A percentile compares a stretch with the other conserved stretches of the same genome.
Conservation (phyloP, 2,329 filamentous ascomycete species). For the Albifimbria verrucaria region DNA sequence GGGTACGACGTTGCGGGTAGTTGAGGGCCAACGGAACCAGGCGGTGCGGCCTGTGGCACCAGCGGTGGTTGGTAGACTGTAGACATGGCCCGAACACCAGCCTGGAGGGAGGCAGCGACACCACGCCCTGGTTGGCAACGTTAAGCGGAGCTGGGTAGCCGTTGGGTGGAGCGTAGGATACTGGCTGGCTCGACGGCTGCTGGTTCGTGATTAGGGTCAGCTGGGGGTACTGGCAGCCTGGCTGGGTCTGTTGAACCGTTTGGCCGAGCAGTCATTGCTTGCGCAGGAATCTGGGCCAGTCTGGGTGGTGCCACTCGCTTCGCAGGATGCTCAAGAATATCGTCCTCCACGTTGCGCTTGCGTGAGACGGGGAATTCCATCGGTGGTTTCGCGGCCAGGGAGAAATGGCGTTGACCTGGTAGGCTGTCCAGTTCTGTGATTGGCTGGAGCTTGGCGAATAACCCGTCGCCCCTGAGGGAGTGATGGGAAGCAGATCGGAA, state of each 20-base stretch:
- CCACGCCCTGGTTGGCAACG: constrained; percentile 22
- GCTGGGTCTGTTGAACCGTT: constrained; percentile 17
- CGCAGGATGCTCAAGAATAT: constrained; percentile 49
- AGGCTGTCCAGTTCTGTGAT: constrained; percentile 35
- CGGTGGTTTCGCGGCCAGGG: constrained; percentile 45
- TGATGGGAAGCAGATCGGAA: constrained; percentile 28
- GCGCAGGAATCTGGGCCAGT: constrained; percentile 11
- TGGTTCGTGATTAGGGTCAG: constrained; percentile 60
- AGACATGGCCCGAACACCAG: constrained; percentile 68
- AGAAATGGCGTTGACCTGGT: constrained; percentile 40
- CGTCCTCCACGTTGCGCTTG: constrained; percentile 51
- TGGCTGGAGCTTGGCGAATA: constrained; percentile 39
- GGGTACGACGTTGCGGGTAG: constrained; percentile 20
- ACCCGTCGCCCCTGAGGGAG: constrained; percentile 27
- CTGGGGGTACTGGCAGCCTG: constrained; percentile 66
- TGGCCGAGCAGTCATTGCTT: constrained; percentile 15
- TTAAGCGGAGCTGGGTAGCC: constrained; percentile 41
- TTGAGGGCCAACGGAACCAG: constrained; percentile 19
- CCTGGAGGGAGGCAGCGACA: constrained; percentile 63
- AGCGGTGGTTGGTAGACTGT: constrained; percentile 64
- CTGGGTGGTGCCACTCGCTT: constrained; percentile 42
- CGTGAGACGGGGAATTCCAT: constrained; percentile 36
- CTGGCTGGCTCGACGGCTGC: constrained; percentile 13
- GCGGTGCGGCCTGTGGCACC: constrained; percentile 29
- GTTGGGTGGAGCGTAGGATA: constrained; percentile 31